Percentiles rank a stretch among this genome's conserved stretches.
These are phyloP conservation scores for Marvania coccoides DNA, from an alignment of 139 green algal species.

Conservation along the genomic window DNA sequence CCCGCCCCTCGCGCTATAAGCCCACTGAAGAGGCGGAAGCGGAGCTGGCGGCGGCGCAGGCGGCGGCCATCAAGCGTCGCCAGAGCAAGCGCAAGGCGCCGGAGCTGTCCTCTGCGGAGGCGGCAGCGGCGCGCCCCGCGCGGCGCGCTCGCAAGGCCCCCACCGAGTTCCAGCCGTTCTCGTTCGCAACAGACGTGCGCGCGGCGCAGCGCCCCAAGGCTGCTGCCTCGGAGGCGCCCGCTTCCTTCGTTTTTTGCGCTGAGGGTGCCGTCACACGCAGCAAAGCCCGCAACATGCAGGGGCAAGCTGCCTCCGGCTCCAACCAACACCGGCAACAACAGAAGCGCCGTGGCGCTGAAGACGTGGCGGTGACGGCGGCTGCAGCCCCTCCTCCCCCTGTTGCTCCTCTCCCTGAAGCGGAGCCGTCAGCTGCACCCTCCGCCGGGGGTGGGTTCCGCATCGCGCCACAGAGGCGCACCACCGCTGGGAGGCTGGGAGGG, in stretches of 20 bases:
- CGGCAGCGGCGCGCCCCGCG: not conserved
- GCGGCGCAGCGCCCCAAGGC: not conserved
- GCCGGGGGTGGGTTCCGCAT: not conserved
- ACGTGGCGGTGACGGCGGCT: too few relatives aligned
- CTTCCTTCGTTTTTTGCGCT: not conserved
- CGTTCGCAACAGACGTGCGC: slow-evolving; percentile 31
- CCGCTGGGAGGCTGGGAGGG: not conserved
- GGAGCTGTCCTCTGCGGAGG: slow-evolving; percentile 2
- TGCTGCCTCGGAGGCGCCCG: not conserved
- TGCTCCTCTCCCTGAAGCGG: not conserved
- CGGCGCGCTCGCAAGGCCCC: slow-evolving; percentile 12
- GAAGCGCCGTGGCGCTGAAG: too few relatives aligned
- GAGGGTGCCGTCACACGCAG: not conserved
- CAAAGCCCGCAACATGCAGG: not conserved
- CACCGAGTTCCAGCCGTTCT: slow-evolving; percentile 45
- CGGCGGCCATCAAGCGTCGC: slow-evolving; percentile 44
- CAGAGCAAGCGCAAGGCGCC: slow-evolving; percentile 26
- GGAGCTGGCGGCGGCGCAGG: slow-evolving; percentile 39
- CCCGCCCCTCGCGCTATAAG: slow-evolving; percentile 40
- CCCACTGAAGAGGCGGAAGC: slow-evolving; percentile 42
- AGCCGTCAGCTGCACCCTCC: not conserved
- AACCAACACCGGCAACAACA: too few relatives aligned
- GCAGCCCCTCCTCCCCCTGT: not conserved
- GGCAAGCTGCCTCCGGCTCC: too few relatives aligned
- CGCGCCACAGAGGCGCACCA: not conserved